phyloP scores from a whole-genome alignment of 2,329 filamentous ascomycete genomes.

The Chalaropsis thielavioides region DNA sequence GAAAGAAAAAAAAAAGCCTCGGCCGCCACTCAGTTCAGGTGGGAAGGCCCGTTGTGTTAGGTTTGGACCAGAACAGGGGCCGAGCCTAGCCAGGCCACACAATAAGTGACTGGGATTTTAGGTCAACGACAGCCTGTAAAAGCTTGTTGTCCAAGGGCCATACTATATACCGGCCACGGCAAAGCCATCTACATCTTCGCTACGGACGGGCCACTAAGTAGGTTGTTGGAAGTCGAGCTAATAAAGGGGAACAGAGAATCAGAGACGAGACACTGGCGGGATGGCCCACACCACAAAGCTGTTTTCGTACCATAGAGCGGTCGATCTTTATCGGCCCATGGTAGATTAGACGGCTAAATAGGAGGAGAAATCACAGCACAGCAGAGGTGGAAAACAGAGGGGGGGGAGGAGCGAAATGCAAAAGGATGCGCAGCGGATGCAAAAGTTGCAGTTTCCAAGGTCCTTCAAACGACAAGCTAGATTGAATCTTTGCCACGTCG shows the following conservation, averaged over 20 bases:
- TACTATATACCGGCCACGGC: background rate
- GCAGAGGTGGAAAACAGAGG: background rate
- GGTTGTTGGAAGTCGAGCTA: background rate
- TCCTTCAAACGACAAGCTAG: background rate
- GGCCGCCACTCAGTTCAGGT: background rate
- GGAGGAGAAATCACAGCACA: background rate
- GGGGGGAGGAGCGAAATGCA: background rate
- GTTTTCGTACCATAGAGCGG: background rate
- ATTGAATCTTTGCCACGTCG: slow-evolving; percentile 4
- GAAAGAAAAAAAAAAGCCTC: background rate
- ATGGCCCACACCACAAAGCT: background rate
- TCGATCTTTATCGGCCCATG: background rate
- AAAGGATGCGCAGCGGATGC: background rate
- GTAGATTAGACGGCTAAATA: background rate
- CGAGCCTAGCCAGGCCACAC: background rate
- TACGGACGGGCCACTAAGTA: background rate
- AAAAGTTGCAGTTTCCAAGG: background rate
- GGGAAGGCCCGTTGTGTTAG: background rate
- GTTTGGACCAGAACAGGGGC: background rate
- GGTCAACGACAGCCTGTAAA: background rate
- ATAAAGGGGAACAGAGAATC: background rate
- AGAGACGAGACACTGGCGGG: too few species aligned
- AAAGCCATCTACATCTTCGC: background rate
- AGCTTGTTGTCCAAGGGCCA: background rate
- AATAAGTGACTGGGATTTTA: background rate